These are phyloP conservation scores for Crithidia sp. DNA, from an alignment of 208 protist species.

Conservation along the genomic window DNA sequence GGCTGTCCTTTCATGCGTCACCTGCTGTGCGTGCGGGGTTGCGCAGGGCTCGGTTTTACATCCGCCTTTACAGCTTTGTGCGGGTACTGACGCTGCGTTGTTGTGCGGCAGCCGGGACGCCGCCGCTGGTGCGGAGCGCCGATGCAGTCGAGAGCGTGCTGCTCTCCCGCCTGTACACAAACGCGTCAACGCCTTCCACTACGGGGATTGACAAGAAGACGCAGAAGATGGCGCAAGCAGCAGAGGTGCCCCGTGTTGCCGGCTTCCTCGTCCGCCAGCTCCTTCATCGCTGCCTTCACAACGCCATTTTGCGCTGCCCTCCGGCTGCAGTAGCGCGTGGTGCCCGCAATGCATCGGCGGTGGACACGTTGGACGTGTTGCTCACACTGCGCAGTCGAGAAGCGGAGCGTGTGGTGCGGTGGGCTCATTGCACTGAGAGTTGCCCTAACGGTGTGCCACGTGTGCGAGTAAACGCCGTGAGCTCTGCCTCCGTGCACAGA, in stretches of 20 bases:
- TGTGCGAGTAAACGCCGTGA: too few relatives aligned
- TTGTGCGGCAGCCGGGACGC: not conserved
- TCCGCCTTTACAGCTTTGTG: conserved; percentile 24
- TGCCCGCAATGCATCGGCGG: not conserved
- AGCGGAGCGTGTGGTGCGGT: not conserved
- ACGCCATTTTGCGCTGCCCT: not conserved
- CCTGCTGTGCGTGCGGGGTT: not conserved
- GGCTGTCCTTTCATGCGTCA: not conserved
- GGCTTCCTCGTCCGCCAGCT: not conserved
- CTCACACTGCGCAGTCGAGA: conserved; percentile 10
- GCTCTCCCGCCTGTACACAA: conserved; percentile 4
- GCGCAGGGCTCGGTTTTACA: conserved; percentile 18
- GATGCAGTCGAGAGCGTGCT: conserved; percentile 11
- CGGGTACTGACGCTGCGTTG: not conserved
- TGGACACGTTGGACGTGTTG: conserved; percentile 4
- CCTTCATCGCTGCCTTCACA: not conserved
- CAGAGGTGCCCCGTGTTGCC: not conserved
- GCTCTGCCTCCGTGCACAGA: too few relatives aligned
- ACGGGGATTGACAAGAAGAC: too few relatives aligned
- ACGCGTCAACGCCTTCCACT: too few relatives aligned
- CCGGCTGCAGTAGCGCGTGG: not conserved
- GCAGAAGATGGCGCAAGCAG: not conserved
- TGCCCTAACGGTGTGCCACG: too few relatives aligned
- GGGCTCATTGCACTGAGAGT: too few relatives aligned
- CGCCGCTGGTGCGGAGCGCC: conserved; percentile 6